Base-by-base conservation (phyloP, 495 filamentous ascomycete species). In the Annulohypoxylon moriforme region DNA sequence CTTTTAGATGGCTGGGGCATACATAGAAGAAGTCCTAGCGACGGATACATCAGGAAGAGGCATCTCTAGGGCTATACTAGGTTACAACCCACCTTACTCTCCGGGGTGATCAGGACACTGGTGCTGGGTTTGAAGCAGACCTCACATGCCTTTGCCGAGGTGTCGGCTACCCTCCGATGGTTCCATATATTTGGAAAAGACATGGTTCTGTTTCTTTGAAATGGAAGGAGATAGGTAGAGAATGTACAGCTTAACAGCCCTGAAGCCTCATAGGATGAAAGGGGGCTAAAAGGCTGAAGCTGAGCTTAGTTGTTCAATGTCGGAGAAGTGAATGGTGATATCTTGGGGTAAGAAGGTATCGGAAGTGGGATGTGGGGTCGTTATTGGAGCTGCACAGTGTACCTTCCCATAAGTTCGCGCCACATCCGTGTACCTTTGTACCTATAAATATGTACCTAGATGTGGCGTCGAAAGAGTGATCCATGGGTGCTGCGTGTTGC, bases 11-110 rank as follows among this genome's bases (percentile, higher is more conserved):
- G 46, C 86, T 83, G 13, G 89, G 86, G 75, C 96, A 99, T 31
- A 95, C 86, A 76, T 96, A 97, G 80, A 99, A 98, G 83, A 92
- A 97, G 78, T 99, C 96, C 93, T 96, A 76, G 40, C 25, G 20
- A 29, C 22, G 64, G 46, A 25, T 31, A 20, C 13, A 73, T 77
- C 52, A 80, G 76, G 64, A 60, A 47, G 16, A 52, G 13, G 46
- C 10, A 11, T 9, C 68, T 52, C 64, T 61, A 33, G 14, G 24
- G 40, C 52, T 14, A 56, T 31, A 38, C 42, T 40, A 24, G 33
- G 38, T 49, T 1, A 36, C 38, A 60, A 71, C 81, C 61, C 80
- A 94, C 94, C 88, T 95, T 97, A 78, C 92, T 95, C 74, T 97
- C 93, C 0, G 93, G 86, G 1, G 94, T 97, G 67, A 97, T 91